Percentiles rank a stretch among this genome's conserved stretches.
Conservation (phyloP, 2,329 filamentous ascomycete genomes). For the Penicillium aurantiogriseum region DNA sequence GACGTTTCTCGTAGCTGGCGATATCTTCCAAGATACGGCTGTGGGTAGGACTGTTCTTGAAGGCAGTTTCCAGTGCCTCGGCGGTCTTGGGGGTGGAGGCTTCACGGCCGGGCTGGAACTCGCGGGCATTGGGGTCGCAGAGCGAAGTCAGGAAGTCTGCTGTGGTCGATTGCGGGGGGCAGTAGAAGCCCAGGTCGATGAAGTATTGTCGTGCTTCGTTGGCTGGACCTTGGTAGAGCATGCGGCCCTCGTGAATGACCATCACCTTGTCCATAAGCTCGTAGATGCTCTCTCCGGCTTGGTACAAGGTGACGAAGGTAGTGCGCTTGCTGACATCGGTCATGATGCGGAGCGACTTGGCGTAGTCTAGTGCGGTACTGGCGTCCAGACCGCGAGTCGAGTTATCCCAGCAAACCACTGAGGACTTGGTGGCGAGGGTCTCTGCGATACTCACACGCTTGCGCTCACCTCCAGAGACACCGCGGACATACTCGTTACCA, state of each 20-base stretch:
- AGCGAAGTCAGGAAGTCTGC: slow-evolving; percentile 75
- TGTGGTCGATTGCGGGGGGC: slow-evolving; percentile 62
- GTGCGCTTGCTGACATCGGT: slow-evolving; percentile 73
- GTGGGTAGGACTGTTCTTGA: slow-evolving; percentile 62
- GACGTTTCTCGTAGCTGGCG: slow-evolving; percentile 57
- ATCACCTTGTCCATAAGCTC: slow-evolving; percentile 77
- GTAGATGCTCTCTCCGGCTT: slow-evolving; percentile 68
- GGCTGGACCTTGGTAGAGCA: slow-evolving; percentile 65
- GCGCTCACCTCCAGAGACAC: slow-evolving; percentile 75
- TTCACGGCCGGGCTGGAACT: slow-evolving; percentile 65
- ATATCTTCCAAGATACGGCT: slow-evolving; percentile 62
- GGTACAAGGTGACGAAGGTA: slow-evolving; percentile 69
- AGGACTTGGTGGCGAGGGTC: slow-evolving; percentile 69
- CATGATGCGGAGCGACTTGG: slow-evolving; percentile 67
- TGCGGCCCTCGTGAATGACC: slow-evolving; percentile 70
- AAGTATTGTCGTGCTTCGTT: slow-evolving; percentile 65
- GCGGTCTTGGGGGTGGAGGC: slow-evolving; percentile 66
- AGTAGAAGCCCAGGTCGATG: slow-evolving; percentile 62
- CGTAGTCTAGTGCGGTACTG: slow-evolving; percentile 75
- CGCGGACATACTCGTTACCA: slow-evolving; percentile 69
- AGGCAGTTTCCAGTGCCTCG: slow-evolving; percentile 66
- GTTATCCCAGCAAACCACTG: slow-evolving; percentile 77
- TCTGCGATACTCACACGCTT: slow-evolving; percentile 80
- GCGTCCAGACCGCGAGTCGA: slow-evolving; percentile 76
- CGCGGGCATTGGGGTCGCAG: slow-evolving; percentile 70